Evolutionary conservation across 2,329 filamentous ascomycete species (phyloP).

Genomic region (Diaporthe ilicicola): DNA sequence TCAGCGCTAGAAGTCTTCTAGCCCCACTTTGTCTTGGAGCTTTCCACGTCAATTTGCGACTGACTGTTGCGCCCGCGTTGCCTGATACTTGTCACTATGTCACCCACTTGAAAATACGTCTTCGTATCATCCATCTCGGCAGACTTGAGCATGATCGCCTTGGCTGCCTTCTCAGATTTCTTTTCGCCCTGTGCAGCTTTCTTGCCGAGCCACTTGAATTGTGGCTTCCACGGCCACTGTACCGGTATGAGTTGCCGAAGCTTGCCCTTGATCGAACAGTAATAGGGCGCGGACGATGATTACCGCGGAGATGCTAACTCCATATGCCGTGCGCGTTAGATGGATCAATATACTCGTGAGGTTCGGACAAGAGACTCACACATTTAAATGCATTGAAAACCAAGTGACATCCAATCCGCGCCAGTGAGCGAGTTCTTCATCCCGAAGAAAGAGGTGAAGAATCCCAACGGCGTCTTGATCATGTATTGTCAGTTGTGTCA

Average conservation of each 20-base stretch:
- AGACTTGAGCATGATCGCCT: no score
- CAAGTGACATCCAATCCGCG: conserved; percentile 14
- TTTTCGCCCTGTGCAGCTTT: neutral
- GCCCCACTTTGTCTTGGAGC: no score
- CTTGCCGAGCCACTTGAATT: neutral
- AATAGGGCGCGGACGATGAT: neutral
- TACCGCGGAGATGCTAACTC: neutral
- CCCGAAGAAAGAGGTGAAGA: conserved; percentile 31
- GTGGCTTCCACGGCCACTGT: neutral
- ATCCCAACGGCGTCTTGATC: conserved; percentile 12
- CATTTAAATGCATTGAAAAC: neutral
- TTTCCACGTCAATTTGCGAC: no score
- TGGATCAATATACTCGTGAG: no score
- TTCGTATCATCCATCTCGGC: neutral
- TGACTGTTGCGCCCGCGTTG: no score
- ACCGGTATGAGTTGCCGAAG: neutral
- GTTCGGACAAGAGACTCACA: neutral
- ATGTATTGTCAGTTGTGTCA: neutral
- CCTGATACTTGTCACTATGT: no score
- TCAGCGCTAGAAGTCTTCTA: no score
- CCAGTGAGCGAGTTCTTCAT: conserved; percentile 26
- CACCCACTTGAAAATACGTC: neutral
- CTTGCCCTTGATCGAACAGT: neutral
- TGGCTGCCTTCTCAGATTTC: no score
- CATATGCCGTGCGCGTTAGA: neutral